Evolutionary conservation across 2,329 filamentous ascomycete species (phyloP).

Genomic region (Ilyonectria mors-panacis): DNA sequence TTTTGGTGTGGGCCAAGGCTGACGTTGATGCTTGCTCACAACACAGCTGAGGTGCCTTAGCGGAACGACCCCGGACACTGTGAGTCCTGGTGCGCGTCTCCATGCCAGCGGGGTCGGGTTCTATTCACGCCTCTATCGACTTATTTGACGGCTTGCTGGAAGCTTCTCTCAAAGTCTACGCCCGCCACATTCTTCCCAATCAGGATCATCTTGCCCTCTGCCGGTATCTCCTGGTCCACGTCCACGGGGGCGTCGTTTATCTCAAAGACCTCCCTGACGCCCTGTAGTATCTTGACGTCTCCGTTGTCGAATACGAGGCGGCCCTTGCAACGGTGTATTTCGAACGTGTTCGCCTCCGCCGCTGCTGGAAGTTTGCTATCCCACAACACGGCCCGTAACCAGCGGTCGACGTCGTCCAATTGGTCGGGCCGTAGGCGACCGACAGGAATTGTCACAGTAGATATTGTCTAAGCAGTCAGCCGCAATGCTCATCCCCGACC

Average conservation of each 20-base stretch:
- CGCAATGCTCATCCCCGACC: slow-evolving; percentile 3
- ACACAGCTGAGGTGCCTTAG: not conserved
- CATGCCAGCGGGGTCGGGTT: not conserved
- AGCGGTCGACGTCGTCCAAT: slow-evolving; percentile 79
- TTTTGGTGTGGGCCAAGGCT: slow-evolving; percentile 40
- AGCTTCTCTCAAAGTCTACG: slow-evolving; percentile 67
- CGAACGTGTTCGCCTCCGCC: slow-evolving; percentile 66
- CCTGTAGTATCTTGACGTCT: slow-evolving; percentile 84
- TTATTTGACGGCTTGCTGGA: slow-evolving; percentile 49
- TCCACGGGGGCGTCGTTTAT: slow-evolving; percentile 75
- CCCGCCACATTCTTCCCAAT: slow-evolving; percentile 71
- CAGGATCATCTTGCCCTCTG: slow-evolving; percentile 72
- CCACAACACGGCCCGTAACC: slow-evolving; percentile 90
- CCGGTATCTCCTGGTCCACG: slow-evolving; percentile 48
- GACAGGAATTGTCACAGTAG: slow-evolving; percentile 82
- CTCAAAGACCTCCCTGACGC: slow-evolving; percentile 94
- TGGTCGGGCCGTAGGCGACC: slow-evolving; percentile 71
- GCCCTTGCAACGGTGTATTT: slow-evolving; percentile 92
- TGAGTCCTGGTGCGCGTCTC: not conserved
- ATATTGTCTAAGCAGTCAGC: slow-evolving; percentile 75
- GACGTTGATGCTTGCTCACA: slow-evolving; percentile 26
- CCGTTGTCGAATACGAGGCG: slow-evolving; percentile 78
- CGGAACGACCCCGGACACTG: not conserved
- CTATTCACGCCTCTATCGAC: slow-evolving; percentile 9
- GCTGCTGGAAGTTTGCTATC: slow-evolving; percentile 73